Evolutionary conservation across 1,139 yeast species (phyloP).

Genomic region (Lodderomyces pseudojiufengensis): DNA sequence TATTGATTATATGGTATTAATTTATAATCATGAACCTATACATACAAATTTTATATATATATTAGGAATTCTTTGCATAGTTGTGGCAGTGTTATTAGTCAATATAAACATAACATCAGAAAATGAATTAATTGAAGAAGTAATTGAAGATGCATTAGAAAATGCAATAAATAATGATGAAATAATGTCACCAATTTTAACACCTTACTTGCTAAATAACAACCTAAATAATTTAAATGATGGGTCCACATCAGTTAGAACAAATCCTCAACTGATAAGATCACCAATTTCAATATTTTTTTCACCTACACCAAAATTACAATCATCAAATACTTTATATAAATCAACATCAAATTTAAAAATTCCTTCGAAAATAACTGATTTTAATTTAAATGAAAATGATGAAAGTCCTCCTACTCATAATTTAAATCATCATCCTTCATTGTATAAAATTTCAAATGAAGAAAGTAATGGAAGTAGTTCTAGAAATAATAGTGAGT

Average conservation of each 20-base stretch:
- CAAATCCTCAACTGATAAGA: constrained; percentile 4
- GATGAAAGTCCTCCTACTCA: constrained; percentile 12
- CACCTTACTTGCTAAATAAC: constrained; percentile 33
- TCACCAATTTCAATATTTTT: constrained; percentile 6
- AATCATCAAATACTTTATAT: neutral
- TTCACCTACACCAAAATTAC: constrained; percentile 3
- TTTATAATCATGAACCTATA: constrained; percentile 17
- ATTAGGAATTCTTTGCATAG: constrained; percentile 44
- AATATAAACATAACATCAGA: constrained; percentile 43
- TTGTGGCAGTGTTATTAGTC: constrained; percentile 45
- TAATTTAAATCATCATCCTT: constrained; percentile 22
- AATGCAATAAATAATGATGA: constrained; percentile 48
- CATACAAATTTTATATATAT: constrained; percentile 32
- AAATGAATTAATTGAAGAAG: constrained; percentile 43
- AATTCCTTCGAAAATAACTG: constrained; percentile 7
- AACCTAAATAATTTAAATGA: constrained; percentile 9
- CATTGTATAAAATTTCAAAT: constrained; percentile 18
- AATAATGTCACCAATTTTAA: constrained; percentile 42
- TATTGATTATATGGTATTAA: constrained; percentile 37
- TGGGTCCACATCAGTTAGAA: too few relatives aligned
- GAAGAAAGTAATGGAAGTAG: constrained; percentile 1
- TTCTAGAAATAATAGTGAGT: too few relatives aligned
- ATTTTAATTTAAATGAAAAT: constrained; percentile 18
- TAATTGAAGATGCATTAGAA: constrained; percentile 47
- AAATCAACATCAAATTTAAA: neutral